phyloP scores from a whole-genome alignment of 2,329 filamentous ascomycete genomes.

The Neophaeococcomyces aloes region DNA sequence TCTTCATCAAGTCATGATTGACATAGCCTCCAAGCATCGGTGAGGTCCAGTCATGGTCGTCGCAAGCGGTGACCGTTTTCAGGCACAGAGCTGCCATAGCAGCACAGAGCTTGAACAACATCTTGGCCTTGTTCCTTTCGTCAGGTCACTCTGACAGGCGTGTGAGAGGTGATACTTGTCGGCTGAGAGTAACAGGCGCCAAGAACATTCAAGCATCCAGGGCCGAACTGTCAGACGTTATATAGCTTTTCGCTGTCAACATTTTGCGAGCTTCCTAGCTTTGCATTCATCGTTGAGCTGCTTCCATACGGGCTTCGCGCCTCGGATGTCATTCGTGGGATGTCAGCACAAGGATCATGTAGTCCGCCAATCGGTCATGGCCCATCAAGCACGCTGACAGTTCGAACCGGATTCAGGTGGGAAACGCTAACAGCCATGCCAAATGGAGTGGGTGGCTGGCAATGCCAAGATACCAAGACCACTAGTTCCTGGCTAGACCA shows the following conservation, averaged over 20 bases:
- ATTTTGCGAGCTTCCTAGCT: no score
- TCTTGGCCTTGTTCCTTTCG: background rate
- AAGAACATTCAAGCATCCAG: no score
- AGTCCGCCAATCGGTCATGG: background rate
- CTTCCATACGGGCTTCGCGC: no score
- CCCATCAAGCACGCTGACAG: background rate
- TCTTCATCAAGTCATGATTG: slow-evolving; percentile 17
- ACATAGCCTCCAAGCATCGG: slow-evolving; percentile 18
- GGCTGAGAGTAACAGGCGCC: no score
- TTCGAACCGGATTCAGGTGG: background rate
- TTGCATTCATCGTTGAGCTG: no score
- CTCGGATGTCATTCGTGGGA: background rate
- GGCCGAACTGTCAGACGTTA: no score
- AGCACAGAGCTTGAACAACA: slow-evolving; percentile 2
- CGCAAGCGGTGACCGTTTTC: slow-evolving; percentile 8
- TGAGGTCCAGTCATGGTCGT: slow-evolving; percentile 21
- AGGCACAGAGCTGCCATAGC: slow-evolving; percentile 1
- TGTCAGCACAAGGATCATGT: background rate
- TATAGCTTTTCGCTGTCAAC: no score
- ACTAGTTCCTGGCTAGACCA: no score
- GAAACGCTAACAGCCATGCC: background rate
- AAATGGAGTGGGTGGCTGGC: no score
- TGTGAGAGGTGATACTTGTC: no score
- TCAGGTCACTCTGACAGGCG: no score
- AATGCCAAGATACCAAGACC: no score